phyloP scores from a whole-genome alignment of 345 rosid genomes.

The Dipteronia sinensis region DNA sequence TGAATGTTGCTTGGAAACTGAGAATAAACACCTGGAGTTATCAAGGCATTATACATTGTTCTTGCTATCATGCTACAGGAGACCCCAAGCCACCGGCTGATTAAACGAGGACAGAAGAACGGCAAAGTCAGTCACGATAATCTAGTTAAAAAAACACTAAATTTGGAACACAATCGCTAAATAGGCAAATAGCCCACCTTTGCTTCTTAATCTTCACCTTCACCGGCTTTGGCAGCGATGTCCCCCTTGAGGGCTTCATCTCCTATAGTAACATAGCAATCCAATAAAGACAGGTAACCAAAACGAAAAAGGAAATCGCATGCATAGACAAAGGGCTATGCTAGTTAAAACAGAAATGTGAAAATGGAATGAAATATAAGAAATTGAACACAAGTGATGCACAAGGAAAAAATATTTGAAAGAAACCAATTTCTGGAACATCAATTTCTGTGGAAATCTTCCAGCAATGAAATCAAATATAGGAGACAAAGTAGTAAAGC shows the following conservation, averaged over 20 bases:
- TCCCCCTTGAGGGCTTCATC: constrained; percentile 54
- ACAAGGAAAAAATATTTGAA: not conserved
- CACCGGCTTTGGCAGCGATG: constrained; percentile 41
- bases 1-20: constrained; percentile 16
- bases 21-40: constrained; percentile 11
- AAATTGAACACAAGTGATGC: not conserved
- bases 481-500: not conserved
- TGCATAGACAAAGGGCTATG: not conserved
- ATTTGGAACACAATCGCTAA: not conserved
- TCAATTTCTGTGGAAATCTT: not conserved
- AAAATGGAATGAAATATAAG: not conserved
- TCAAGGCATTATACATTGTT: not conserved
- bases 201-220: constrained; percentile 36
- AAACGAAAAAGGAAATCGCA: not conserved
- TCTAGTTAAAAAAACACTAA: not conserved
- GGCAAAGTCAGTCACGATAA: not conserved
- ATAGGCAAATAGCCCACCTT: constrained; percentile 27
- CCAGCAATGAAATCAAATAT: not conserved
- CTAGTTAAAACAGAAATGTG: not conserved
- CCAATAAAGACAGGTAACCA: not conserved
- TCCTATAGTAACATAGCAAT: constrained; percentile 17
- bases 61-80: constrained; percentile 12
- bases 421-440: not conserved
- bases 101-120: not conserved
- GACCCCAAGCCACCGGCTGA: constrained; percentile 5